Conservation (phyloP, 805 yeast genomes). For the Candida pini region DNA sequence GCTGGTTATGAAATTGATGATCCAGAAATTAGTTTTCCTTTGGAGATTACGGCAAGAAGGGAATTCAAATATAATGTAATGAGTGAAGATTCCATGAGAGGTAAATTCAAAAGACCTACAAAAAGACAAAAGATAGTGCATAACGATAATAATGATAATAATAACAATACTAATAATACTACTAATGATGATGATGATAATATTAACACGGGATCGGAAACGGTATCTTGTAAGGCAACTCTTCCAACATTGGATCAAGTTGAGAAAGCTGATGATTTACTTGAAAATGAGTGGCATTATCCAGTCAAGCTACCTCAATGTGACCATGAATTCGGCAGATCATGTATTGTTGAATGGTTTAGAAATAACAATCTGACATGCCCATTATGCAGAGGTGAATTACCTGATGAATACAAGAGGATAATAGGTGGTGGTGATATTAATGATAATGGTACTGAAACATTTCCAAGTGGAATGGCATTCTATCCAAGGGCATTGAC, state of each 20-base stretch:
- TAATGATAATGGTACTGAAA: slow-evolving; percentile 4
- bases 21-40: slow-evolving; percentile 24
- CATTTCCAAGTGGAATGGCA: slow-evolving; percentile 9
- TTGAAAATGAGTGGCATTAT: slow-evolving; percentile 38
- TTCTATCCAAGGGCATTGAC: slow-evolving; percentile 26
- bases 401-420: slow-evolving; percentile 30
- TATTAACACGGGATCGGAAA: slow-evolving; percentile 1
- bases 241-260: too few relatives aligned
- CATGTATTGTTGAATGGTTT: slow-evolving; percentile 79
- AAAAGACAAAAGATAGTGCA: neutral
- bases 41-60: slow-evolving; percentile 22
- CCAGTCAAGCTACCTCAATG: slow-evolving; percentile 71
- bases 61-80: slow-evolving; percentile 9
- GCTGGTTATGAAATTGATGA: slow-evolving; percentile 19
- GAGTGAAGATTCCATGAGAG: slow-evolving; percentile 7
- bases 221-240: too few relatives aligned
- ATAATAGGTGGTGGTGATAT: slow-evolving; percentile 11
- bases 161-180: neutral
- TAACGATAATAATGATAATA: too few relatives aligned
- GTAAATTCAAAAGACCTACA: neutral
- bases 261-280: too few relatives aligned
- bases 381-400: slow-evolving; percentile 72
- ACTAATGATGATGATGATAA: slow-evolving; percentile 11
- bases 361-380: slow-evolving; percentile 62
- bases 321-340: slow-evolving; percentile 73